Percentiles rank a stretch among this genome's conserved stretches.
phyloP scores from a whole-genome alignment of 2,329 filamentous ascomycete species.

The Didymella glomerata region DNA sequence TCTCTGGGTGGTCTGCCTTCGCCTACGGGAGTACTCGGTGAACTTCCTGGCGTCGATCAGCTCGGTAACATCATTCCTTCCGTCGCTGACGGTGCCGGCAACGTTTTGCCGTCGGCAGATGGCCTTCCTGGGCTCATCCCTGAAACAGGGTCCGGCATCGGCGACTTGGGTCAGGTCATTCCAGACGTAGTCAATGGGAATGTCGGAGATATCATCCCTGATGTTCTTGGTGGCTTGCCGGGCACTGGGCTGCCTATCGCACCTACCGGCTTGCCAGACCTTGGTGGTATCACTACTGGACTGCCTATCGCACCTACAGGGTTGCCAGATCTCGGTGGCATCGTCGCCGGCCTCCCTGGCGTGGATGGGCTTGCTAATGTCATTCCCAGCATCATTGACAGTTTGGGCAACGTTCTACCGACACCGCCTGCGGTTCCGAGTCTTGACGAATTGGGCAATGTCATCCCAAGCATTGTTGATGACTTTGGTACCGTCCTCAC shows the following conservation, averaged over 20 bases:
- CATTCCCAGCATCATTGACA: not conserved
- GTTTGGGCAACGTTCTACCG: not conserved
- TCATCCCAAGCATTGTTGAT: not conserved
- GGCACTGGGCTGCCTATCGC: not conserved
- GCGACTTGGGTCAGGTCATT: too few species aligned
- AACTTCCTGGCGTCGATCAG: not conserved
- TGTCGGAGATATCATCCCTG: not conserved
- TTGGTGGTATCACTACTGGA: not conserved
- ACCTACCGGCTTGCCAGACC: not conserved
- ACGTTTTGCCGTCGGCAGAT: not conserved
- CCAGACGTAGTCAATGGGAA: not conserved
- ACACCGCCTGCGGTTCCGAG: not conserved
- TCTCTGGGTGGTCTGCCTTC: not conserved
- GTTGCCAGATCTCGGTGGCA: not conserved
- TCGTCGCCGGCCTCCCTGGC: not conserved
- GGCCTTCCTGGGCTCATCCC: not conserved
- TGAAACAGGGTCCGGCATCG: too few species aligned
- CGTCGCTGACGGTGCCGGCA: not conserved
- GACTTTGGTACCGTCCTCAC: not conserved
- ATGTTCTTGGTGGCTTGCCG: not conserved
- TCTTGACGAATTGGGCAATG: not conserved
- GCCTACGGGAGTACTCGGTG: not conserved
- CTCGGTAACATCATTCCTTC: not conserved
- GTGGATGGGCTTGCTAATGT: not conserved
- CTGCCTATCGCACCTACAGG: not conserved